Conservation (phyloP, 164 flowering plant genomes). For the Tetrastigma voinierianum region DNA sequence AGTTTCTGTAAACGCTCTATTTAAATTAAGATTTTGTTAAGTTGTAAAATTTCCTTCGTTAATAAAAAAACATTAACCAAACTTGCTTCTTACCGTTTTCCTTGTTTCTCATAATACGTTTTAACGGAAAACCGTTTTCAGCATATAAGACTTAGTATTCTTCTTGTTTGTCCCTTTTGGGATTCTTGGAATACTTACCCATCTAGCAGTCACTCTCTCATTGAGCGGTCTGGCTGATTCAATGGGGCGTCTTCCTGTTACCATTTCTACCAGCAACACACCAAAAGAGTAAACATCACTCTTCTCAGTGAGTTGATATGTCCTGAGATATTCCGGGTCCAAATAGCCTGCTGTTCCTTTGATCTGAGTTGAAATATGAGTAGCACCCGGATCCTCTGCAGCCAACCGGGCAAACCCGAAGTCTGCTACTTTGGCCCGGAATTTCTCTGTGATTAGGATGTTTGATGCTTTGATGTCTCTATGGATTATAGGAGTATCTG, state of each 20-base stretch:
- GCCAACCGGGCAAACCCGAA: constrained; percentile 70
- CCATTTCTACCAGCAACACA: constrained; percentile 68
- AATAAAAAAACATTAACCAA: too few relatives aligned
- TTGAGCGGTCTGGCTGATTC: constrained; percentile 36
- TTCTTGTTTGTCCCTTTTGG: not conserved
- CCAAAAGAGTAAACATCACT: constrained; percentile 91
- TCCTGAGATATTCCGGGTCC: constrained; percentile 79
- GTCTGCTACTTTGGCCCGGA: constrained; percentile 78
- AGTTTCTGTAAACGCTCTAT: too few relatives aligned
- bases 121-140: too few relatives aligned
- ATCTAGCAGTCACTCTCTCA: constrained; percentile 48
- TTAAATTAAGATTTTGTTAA: too few relatives aligned
- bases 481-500: constrained; percentile 79
- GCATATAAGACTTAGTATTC: not conserved
- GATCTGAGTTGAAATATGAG: constrained; percentile 72
- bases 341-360: constrained; percentile 79
- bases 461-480: constrained; percentile 80
- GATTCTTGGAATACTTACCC: constrained; percentile 42
- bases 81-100: too few relatives aligned
- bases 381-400: constrained; percentile 38
- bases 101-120: too few relatives aligned
- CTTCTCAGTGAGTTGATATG: constrained; percentile 73
- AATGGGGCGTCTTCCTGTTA: constrained; percentile 70
- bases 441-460: constrained; percentile 69
- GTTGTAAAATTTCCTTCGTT: too few relatives aligned